Evolutionary conservation across 2,329 filamentous ascomycete genomes (phyloP).

Genomic region (Colletotrichum sp.): DNA sequence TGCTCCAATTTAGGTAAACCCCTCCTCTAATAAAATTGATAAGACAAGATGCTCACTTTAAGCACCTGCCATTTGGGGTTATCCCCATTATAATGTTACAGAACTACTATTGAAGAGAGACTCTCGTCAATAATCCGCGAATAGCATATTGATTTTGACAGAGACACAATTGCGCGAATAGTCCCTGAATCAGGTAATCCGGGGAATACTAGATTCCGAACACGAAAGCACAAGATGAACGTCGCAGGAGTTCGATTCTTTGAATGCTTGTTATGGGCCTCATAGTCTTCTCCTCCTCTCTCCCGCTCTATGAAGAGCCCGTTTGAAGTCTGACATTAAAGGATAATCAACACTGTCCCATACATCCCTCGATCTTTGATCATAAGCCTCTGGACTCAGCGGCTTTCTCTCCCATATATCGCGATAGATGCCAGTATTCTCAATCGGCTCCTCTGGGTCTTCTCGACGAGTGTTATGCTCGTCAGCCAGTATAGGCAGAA

Average conservation of each 20-base stretch:
- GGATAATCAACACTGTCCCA: neutral
- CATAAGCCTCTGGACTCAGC: neutral
- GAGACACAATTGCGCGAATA: neutral
- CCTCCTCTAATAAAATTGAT: neutral
- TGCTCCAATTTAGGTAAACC: neutral
- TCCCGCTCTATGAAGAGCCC: neutral
- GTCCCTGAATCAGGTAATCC: fast-evolving
- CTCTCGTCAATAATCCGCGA: neutral
- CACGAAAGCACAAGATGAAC: neutral
- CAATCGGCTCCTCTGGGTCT: neutral
- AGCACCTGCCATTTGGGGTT: neutral
- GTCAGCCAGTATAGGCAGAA: neutral
- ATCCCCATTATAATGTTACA: neutral
- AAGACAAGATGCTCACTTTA: neutral
- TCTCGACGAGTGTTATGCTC: neutral
- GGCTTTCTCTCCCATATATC: neutral
- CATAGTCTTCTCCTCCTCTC: neutral
- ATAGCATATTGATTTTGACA: neutral
- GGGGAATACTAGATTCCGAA: neutral
- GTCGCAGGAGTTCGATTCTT: neutral
- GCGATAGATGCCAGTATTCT: neutral
- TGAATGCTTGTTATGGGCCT: neutral
- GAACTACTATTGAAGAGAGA: neutral
- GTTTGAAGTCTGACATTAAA: neutral
- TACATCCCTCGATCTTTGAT: neutral